Evolutionary conservation across 2,329 filamentous ascomycete genomes (phyloP).

Genomic region (Cordyceps sp.): DNA sequence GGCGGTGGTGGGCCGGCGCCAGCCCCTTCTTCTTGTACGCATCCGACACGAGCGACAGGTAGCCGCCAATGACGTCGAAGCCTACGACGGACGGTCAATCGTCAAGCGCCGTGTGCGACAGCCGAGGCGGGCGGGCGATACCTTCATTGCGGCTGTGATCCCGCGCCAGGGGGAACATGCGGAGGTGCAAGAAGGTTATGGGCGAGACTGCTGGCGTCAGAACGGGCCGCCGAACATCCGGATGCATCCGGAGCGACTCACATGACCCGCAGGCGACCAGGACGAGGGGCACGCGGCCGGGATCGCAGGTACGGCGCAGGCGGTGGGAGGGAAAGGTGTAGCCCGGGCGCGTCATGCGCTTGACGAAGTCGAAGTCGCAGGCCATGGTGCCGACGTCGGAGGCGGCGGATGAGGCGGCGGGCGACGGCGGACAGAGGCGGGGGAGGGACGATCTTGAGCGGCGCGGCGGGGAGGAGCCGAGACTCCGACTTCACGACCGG

Average conservation of each 20-base stretch:
- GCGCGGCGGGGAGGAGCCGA: too few species aligned
- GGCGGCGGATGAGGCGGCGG: too few species aligned
- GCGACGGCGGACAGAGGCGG: too few species aligned
- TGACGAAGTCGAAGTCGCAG: slow-evolving; percentile 16
- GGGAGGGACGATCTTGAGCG: too few species aligned
- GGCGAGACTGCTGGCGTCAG: slow-evolving; percentile 42
- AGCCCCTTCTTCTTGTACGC: slow-evolving; percentile 21
- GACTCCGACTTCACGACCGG: too few species aligned
- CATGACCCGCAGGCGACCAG: slow-evolving; percentile 44
- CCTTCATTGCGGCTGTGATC: slow-evolving; percentile 48
- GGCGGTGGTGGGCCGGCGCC: slow-evolving; percentile 19
- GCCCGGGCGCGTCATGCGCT: slow-evolving; percentile 15
- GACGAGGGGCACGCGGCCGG: slow-evolving; percentile 2
- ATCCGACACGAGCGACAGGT: slow-evolving; percentile 15
- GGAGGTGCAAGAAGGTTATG: slow-evolving; percentile 59
- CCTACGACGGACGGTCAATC: slow-evolving; percentile 5
- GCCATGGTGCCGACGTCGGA: too few species aligned
- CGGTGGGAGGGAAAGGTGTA: slow-evolving; percentile 48
- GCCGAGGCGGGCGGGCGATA: slow-evolving; percentile 4
- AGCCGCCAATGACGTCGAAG: slow-evolving; percentile 77
- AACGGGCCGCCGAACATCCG: background rate
- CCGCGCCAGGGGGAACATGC: slow-evolving; percentile 78
- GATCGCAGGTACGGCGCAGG: slow-evolving; percentile 35
- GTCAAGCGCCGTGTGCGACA: background rate
- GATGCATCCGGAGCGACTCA: slow-evolving; percentile 5